Base-by-base conservation (phyloP, 2,329 filamentous ascomycete genomes). In the Aotearoamyces nothofagi region DNA sequence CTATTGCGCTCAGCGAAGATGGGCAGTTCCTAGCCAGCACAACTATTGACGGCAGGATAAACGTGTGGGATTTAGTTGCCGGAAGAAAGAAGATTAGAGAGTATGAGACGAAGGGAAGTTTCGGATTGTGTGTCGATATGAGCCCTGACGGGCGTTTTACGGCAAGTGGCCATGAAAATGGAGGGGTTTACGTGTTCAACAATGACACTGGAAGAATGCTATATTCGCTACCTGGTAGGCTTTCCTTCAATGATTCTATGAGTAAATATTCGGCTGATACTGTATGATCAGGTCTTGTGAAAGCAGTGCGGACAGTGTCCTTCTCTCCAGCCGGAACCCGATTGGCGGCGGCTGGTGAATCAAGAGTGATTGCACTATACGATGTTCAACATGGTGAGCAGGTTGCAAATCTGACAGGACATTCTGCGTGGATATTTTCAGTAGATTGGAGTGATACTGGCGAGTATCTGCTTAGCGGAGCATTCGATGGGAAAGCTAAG, bases 361-460 rank as follows among this genome's bases (percentile, higher is more conserved):
- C 86, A 5, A 73, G 75, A 29, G 71, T 92, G 28, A 92, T 98
- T 42, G 79, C 81, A 2, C 64, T 96, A 25, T 98, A 94, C 57
- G 86, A 96, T 47, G 82, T 92, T 42, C 70, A 74, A 39, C 86
- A 87, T 27, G 90, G 90, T 27, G 86, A 96, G 53, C 87, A 93
- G 46, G 76, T 96, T 9, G 82, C 79, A 12, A 92, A 84, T 47
- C 58, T 98, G 28, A 62, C 67, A 0, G 82, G 78, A 1, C 81
- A 87, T 50, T 66, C 70, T 1, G 78, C 81, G 4, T 98, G 87
- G 90, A 75, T 98, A 40, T 79, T 87, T 36, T 78, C 78, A 17
- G 61, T 96, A 24, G 83, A 93, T 50, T 98, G 87, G 83, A 96
- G 78, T 51, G 71, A 81, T 46, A 92, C 80, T 4, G 90, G 90